phyloP scores from a whole-genome alignment of 371 early-diverging fungal species.

The Mortierella sp. region DNA sequence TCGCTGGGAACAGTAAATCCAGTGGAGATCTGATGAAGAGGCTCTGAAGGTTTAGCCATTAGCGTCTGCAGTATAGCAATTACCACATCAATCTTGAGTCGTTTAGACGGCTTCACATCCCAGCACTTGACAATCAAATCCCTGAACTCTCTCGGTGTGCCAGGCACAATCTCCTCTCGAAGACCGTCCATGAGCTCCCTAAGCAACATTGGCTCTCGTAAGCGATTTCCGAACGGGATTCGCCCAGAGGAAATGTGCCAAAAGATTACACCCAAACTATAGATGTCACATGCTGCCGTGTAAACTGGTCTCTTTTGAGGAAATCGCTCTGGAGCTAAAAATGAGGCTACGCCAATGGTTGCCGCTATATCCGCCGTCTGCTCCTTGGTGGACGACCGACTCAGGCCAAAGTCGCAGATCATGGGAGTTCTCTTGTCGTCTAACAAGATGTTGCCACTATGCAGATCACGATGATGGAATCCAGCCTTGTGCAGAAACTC shows the following conservation, averaged over 20 bases:
- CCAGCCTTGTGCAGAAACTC: conserved; percentile 58
- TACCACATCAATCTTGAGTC: conserved; percentile 47
- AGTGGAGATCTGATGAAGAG: conserved; percentile 30
- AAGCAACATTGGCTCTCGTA: conserved; percentile 35
- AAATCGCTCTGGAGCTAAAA: conserved; percentile 53
- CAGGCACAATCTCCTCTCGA: conserved; percentile 44
- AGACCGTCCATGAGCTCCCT: conserved; percentile 38
- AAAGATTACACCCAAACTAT: conserved; percentile 57
- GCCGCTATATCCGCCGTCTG: conserved; percentile 38
- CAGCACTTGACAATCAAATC: conserved; percentile 48
- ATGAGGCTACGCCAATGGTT: conserved; percentile 51
- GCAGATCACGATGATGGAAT: conserved; percentile 53
- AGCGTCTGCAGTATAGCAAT: conserved; percentile 49
- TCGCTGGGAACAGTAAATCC: conserved; percentile 44
- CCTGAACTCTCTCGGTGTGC: conserved; percentile 40
- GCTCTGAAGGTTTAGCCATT: conserved; percentile 45
- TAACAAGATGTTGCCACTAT: conserved; percentile 55
- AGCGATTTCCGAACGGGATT: conserved; percentile 44
- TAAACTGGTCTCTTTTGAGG: conserved; percentile 42
- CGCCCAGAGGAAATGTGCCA: conserved; percentile 56
- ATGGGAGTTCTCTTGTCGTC: conserved; percentile 52
- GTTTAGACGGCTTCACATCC: conserved; percentile 30
- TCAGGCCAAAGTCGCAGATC: conserved; percentile 55
- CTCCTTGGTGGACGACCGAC: conserved; percentile 35
- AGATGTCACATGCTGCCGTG: conserved; percentile 48